Evolutionary conservation across 192 early-diverging fungal genomes (phyloP).

Genomic region (Pilobolus umbonatus): DNA sequence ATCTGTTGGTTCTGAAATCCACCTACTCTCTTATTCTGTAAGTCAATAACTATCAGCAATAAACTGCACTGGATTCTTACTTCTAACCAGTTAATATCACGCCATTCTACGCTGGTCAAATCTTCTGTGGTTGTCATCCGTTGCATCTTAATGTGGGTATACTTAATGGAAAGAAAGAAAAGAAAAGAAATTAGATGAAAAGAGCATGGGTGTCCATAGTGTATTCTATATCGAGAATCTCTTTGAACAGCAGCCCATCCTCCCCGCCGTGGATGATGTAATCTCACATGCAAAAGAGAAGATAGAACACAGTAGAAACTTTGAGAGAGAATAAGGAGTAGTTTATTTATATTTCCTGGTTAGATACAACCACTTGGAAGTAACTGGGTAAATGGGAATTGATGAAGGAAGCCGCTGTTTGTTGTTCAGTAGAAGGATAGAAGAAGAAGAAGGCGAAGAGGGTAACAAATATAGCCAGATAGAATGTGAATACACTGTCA

Average conservation of each 20-base stretch:
- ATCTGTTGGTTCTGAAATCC: slow-evolving; percentile 66
- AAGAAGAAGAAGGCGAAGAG: slow-evolving; percentile 9
- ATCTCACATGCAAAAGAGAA: too few species aligned
- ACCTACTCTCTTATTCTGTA: slow-evolving; percentile 44
- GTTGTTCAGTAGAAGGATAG: not conserved
- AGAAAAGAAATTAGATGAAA: too few species aligned
- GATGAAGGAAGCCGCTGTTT: slow-evolving; percentile 26
- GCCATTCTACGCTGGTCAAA: slow-evolving; percentile 60
- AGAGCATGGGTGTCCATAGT: too few species aligned
- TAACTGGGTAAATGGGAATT: slow-evolving; percentile 5
- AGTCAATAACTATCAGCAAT: not conserved
- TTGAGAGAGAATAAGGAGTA: too few species aligned
- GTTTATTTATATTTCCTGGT: too few species aligned
- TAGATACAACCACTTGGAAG: slow-evolving; percentile 11
- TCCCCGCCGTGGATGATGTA: too few species aligned
- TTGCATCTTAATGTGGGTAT: too few species aligned
- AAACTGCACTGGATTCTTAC: not conserved
- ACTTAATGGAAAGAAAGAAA: too few species aligned
- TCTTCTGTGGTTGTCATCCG: slow-evolving; percentile 33
- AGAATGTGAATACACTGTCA: not conserved
- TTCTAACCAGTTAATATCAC: slow-evolving; percentile 55
- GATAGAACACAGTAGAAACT: too few species aligned
- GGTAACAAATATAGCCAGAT: not conserved
- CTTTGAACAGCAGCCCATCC: too few species aligned
- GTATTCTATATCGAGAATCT: too few species aligned